Evolutionary conservation across 768 basidiomycete species (phyloP).

Genomic region (Hericium rajendrae): DNA sequence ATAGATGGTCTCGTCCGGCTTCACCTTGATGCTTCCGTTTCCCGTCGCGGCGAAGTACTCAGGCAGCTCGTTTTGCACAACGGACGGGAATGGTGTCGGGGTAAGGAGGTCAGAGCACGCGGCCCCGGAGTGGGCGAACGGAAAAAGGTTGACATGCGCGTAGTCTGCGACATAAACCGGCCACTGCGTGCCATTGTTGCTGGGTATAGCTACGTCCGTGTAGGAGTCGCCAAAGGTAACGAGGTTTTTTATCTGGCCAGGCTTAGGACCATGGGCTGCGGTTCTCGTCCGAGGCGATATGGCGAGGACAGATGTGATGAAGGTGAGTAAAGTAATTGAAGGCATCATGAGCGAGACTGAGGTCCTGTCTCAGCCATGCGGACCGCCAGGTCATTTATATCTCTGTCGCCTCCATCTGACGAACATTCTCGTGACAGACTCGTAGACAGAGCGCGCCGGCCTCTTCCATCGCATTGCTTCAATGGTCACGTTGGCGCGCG

Average conservation of each 20-base stretch:
- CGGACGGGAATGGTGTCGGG: conserved; percentile 43
- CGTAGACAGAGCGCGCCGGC: no score
- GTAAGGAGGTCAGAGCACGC: conserved; percentile 59
- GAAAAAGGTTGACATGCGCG: conserved; percentile 40
- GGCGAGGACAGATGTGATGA: not conserved
- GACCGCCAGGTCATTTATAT: not conserved
- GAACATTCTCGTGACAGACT: no score
- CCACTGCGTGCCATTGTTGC: conserved; percentile 43
- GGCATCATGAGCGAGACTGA: not conserved
- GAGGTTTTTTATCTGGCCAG: conserved; percentile 19
- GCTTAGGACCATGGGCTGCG: not conserved
- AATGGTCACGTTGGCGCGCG: no score
- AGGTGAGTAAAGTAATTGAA: not conserved
- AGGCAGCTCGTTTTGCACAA: conserved; percentile 52
- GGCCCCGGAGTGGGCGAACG: conserved; percentile 53
- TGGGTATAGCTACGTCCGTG: conserved; percentile 36
- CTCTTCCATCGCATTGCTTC: no score
- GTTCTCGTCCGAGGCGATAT: not conserved
- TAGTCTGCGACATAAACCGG: conserved; percentile 51
- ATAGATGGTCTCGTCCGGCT: conserved; percentile 42
- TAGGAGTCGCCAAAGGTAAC: conserved; percentile 66
- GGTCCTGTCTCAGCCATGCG: not conserved
- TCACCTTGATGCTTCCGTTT: conserved; percentile 32
- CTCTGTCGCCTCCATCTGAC: not conserved
- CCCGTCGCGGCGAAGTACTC: conserved; percentile 34